These are phyloP conservation scores for Nothophaeocryptopus gaeumannii DNA, from an alignment of 2,329 filamentous ascomycete genomes.

Conservation along the genomic window DNA sequence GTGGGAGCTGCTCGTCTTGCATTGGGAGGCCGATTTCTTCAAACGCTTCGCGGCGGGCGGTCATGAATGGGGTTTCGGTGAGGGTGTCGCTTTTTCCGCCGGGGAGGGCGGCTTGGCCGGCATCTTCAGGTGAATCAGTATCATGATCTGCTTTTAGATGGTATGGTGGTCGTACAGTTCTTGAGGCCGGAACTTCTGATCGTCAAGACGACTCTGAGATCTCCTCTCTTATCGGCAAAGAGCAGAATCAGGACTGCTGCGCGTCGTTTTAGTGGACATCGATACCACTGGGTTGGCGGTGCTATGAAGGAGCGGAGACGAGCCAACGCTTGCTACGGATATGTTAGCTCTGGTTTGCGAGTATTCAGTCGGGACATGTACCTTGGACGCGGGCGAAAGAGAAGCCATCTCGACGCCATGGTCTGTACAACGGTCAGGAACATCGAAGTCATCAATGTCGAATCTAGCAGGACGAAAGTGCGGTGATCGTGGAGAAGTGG, in stretches of 20 bases:
- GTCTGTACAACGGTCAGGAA: background rate
- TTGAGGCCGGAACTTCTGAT: slow-evolving; percentile 59
- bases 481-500: too few species aligned
- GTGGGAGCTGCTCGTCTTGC: slow-evolving; percentile 64
- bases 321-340: slow-evolving; percentile 47
- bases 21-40: slow-evolving; percentile 90
- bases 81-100: slow-evolving; percentile 55
- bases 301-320: slow-evolving; percentile 56
- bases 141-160: background rate
- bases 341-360: slow-evolving; percentile 2
- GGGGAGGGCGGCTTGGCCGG: slow-evolving; percentile 47
- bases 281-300: slow-evolving; percentile 57
- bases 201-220: slow-evolving; percentile 66
- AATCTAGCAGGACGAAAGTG: too few species aligned
- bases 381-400: slow-evolving; percentile 36
- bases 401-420: slow-evolving; percentile 32
- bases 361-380: background rate
- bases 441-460: background rate
- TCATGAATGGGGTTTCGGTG: slow-evolving; percentile 64
- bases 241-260: slow-evolving; percentile 86
- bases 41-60: slow-evolving; percentile 82
- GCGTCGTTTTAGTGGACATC: slow-evolving; percentile 60
- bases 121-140: slow-evolving; percentile 45
- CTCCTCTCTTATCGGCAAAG: slow-evolving; percentile 78
- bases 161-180: slow-evolving; percentile 46